phyloP scores from a whole-genome alignment of 116 monocot genomes.

The Papilionanthe hybrid region DNA sequence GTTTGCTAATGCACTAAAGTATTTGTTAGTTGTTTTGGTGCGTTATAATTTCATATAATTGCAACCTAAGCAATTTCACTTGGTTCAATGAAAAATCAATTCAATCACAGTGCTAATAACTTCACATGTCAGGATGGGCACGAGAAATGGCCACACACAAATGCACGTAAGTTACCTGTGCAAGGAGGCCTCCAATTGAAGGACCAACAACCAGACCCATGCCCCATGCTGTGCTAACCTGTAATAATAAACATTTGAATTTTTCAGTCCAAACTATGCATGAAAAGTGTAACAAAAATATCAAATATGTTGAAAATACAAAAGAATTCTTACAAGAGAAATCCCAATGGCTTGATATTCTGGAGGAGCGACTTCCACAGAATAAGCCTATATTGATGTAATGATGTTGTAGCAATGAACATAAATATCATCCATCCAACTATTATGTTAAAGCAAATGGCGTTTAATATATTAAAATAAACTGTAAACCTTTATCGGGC shows the following conservation, averaged over 20 bases:
- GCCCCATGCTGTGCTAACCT: conserved; percentile 57
- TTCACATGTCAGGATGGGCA: background rate
- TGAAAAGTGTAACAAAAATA: background rate
- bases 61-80: background rate
- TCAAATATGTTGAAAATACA: background rate
- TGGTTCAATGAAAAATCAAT: background rate
- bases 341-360: conserved; percentile 53
- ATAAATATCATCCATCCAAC: background rate
- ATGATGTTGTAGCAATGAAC: background rate
- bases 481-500: conserved; percentile 35
- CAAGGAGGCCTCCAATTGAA: conserved; percentile 50
- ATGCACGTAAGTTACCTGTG: conserved; percentile 30
- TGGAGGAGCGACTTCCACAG: conserved; percentile 33
- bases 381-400: conserved; percentile 39
- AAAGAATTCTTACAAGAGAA: conserved; percentile 49
- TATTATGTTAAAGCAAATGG: background rate
- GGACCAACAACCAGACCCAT: conserved; percentile 51
- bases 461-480: background rate
- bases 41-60: background rate
- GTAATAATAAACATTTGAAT: conserved; percentile 7
- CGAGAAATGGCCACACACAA: background rate
- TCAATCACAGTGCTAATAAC: background rate
- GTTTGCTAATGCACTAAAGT: background rate
- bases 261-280: background rate
- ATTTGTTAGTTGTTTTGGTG: background rate